Evolutionary conservation across 2,329 filamentous ascomycete species (phyloP).

Genomic region (Trichoderma sp.): DNA sequence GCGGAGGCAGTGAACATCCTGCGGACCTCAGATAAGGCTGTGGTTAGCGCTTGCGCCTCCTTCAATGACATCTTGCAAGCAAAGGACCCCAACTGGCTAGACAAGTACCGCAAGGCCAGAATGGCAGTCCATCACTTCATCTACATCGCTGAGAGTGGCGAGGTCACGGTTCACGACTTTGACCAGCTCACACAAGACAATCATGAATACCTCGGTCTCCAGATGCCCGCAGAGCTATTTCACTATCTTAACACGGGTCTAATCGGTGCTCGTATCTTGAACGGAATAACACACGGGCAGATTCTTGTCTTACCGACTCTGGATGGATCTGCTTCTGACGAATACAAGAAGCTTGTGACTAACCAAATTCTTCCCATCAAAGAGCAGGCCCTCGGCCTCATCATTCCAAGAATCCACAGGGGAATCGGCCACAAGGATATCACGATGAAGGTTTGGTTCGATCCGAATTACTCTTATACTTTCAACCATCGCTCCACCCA

Average conservation of each 20-base stretch:
- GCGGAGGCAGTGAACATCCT: conserved; percentile 78
- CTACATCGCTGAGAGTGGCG: conserved; percentile 74
- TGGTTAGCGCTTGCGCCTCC: conserved; percentile 71
- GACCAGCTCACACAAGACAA: conserved; percentile 78
- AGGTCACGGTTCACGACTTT: conserved; percentile 71
- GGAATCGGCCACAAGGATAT: conserved; percentile 82
- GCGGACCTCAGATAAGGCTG: conserved; percentile 65
- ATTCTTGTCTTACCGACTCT: conserved; percentile 80
- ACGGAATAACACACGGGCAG: conserved; percentile 79
- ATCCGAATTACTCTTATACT: conserved; percentile 65
- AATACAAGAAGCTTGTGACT: conserved; percentile 79
- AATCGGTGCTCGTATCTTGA: conserved; percentile 75
- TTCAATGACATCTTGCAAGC: conserved; percentile 77
- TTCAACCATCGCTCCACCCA: conserved; percentile 61
- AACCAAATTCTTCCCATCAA: conserved; percentile 73
- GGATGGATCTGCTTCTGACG: conserved; percentile 75
- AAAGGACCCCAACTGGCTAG: conserved; percentile 73
- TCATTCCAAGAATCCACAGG: conserved; percentile 78
- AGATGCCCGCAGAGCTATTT: conserved; percentile 85
- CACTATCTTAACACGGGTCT: conserved; percentile 85
- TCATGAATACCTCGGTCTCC: conserved; percentile 86
- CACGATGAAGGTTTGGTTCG: conserved; percentile 81
- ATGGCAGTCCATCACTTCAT: conserved; percentile 88
- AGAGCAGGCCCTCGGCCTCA: conserved; percentile 73
- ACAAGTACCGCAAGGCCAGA: conserved; percentile 82